Base-by-base conservation (phyloP, 2,329 filamentous ascomycete species). In the Colletotrichum melonis region DNA sequence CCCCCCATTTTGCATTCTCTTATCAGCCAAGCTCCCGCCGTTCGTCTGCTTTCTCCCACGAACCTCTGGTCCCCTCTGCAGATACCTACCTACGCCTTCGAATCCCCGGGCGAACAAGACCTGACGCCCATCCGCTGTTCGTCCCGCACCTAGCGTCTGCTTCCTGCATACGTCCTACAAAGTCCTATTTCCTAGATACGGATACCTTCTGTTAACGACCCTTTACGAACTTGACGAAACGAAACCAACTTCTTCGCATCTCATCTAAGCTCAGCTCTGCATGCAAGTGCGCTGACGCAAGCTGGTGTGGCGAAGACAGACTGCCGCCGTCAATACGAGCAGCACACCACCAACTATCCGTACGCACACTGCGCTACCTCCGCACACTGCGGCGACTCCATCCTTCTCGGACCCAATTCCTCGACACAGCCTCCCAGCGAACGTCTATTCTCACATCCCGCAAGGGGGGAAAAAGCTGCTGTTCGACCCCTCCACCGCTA, bases 291-390 rank as follows among this genome's bases (percentile, higher is more conserved):
- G 59, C 66, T 69, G 70, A 64, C 70, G 66, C 70, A 69, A 69
- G 66, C 59, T 72, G 24, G 63, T 64, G 70, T 69, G 70, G 70
- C 66, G 59, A 72, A 69, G 70, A 69, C 59, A n/a, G 59, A 32
- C 66, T 69, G 16, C 59, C 30, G 42, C 38, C 11, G 14, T 64
- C 32, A 72, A 69, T 59, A 72, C 42, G 42, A 69, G 30, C 30
- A 49, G 19, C 42, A 49, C 42, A 49, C 42, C 42, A 49, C 42
- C 8, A 49, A 49, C 42, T 49, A 49, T 11, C 19, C 16, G 19
- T 49, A 49, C 19, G 19, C 42, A n/a, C 7, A n/a, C 49, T 38
- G 35, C 38, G 38, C 66, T 56, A 26, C 57, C 30, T 60, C 32
- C 32, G 28, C 24, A 60, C 62, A 42, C 26, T 52, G 35, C 52